Evolutionary conservation across 192 early-diverging fungal species (phyloP).

Genomic region (Coemansia sp.): DNA sequence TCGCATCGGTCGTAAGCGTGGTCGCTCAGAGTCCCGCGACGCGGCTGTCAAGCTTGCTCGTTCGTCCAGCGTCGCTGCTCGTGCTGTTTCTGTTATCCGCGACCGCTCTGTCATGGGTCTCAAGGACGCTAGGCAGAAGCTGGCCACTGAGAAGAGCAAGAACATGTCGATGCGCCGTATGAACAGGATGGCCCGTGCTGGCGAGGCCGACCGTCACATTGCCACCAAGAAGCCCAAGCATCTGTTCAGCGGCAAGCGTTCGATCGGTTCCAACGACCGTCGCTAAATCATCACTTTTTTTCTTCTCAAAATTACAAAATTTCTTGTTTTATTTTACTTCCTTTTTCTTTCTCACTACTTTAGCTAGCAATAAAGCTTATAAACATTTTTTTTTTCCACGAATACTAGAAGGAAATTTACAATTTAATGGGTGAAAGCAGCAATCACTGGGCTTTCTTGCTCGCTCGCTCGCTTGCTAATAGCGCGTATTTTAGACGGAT

Average conservation of each 20-base stretch:
- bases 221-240: conserved; percentile 95
- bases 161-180: conserved; percentile 69
- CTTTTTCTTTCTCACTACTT: not conserved
- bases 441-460: no score
- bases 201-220: conserved; percentile 95
- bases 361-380: not conserved
- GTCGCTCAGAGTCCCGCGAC: conserved; percentile 67
- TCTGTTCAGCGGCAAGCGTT: conserved; percentile 91
- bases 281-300: conserved; percentile 55
- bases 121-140: conserved; percentile 50
- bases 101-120: conserved; percentile 78
- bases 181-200: conserved; percentile 76
- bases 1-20: conserved; percentile 74
- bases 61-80: conserved; percentile 61
- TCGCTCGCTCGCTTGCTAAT: no score
- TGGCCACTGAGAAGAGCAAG: conserved; percentile 76
- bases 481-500: no score
- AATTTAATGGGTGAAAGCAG: no score
- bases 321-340: conserved; percentile 8
- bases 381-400: not conserved
- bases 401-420: no score
- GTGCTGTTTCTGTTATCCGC: conserved; percentile 58
- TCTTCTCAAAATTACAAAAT: not conserved
- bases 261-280: conserved; percentile 75
- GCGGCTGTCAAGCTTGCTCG: conserved; percentile 65